Base-by-base conservation (phyloP, 2,329 filamentous ascomycete genomes). In the Penicillium brasilianum region DNA sequence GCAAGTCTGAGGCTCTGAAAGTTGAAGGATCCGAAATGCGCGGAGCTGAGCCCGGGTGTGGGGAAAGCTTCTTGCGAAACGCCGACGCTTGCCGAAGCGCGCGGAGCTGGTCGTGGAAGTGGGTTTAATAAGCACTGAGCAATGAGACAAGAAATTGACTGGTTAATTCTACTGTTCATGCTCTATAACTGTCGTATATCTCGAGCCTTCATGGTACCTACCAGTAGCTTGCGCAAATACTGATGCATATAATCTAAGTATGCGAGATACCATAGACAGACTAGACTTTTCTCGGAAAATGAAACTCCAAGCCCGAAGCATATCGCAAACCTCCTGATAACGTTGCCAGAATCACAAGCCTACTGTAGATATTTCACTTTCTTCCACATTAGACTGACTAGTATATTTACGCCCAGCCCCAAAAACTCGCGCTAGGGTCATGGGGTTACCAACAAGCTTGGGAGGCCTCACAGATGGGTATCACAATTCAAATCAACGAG, bases 51-150 rank as follows among this genome's bases (percentile, higher is more conserved):
- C 61, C 36, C 41, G 51, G 64, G 51, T 68, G 69, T 71, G 69
- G 70, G 66, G 65, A 68, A 68, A 68, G 65, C 62, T 65, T 48
- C 41, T 64, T 20, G 48, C 51, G 51, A 54, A 43, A 62, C 11
- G 52, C 67, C 67, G 66, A 68, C 41, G 66, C 59, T 69, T 64
- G 53, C 67, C 67, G 66, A 66, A 50, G 11, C 28, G 37, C 37
- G 39, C 54, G 43, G 54, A 41, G 54, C 54, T 48, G 10, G 11
- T 25, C 37, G n/a, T n/a, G n/a, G n/a, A n/a, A n/a, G n/a, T n/a
- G n/a, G n/a, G n/a, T n/a, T n/a, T n/a, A n/a, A n/a, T n/a, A n/a
- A n/a, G n/a, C n/a, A n/a, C n/a, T n/a, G n/a, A n/a, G n/a, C n/a
- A n/a, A n/a, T n/a, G n/a, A n/a, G n/a, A n/a, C n/a, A n/a, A n/a